Evolutionary conservation across 192 early-diverging fungal species (phyloP).

Genomic region (Kickxella alabastrina): DNA sequence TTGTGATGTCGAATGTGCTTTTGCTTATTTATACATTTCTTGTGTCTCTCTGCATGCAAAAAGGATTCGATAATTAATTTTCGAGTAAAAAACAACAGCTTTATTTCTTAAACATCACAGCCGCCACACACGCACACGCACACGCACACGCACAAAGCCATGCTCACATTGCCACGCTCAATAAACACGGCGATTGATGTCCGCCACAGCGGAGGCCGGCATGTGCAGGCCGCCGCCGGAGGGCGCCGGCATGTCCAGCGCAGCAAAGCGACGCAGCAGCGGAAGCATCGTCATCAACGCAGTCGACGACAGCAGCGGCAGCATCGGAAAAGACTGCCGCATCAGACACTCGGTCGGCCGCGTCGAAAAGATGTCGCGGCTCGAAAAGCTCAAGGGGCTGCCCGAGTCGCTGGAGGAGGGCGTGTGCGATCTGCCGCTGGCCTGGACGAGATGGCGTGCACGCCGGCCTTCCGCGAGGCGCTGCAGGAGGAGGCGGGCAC

Average conservation of each 20-base stretch:
- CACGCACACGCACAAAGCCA: neutral
- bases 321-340: constrained; percentile 7
- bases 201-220: no score
- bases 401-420: constrained; percentile 46
- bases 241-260: no score
- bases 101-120: neutral
- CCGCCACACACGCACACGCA: neutral
- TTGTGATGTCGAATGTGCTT: no score
- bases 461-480: constrained; percentile 48
- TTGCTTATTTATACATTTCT: no score
- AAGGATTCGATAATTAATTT: no score
- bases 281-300: neutral
- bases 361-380: constrained; percentile 42
- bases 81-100: no score
- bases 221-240: neutral
- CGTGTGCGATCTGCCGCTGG: constrained; percentile 34
- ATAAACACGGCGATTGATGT: no score
- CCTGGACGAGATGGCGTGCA: constrained; percentile 41
- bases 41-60: no score
- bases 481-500: constrained; percentile 40
- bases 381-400: constrained; percentile 47
- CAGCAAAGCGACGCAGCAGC: no score
- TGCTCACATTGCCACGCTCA: constrained; percentile 1
- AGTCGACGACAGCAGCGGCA: constrained; percentile 8
- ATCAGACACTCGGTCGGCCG: constrained; percentile 21